Evolutionary conservation across 2,329 filamentous ascomycete species (phyloP).

Genomic region (Ascochyta clinopodiicola): DNA sequence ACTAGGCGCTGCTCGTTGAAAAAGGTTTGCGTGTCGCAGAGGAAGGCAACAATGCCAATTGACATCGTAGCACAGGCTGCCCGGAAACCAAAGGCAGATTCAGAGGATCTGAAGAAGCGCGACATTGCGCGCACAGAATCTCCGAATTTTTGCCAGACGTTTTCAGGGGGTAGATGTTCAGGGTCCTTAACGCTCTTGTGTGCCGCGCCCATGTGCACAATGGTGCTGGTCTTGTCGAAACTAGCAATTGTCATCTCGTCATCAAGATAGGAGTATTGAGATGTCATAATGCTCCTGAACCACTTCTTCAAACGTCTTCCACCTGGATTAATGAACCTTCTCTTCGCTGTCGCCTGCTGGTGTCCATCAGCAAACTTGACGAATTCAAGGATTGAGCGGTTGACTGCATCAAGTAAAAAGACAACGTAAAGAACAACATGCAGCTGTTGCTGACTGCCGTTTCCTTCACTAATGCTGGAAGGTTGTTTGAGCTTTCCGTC

Average conservation of each 20-base stretch:
- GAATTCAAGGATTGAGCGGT: constrained; percentile 67
- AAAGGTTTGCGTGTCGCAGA: constrained; percentile 69
- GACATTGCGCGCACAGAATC: constrained; percentile 65
- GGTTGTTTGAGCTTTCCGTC: constrained; percentile 44
- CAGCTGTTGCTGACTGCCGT: constrained; percentile 68
- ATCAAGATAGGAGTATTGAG: constrained; percentile 60
- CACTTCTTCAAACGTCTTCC: constrained; percentile 70
- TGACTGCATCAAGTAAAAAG: constrained; percentile 67
- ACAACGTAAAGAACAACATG: constrained; percentile 75
- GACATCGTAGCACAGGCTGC: constrained; percentile 76
- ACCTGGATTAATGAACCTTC: constrained; percentile 69
- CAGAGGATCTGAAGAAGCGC: constrained; percentile 66
- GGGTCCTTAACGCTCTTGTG: constrained; percentile 75
- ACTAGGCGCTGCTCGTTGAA: constrained; percentile 75
- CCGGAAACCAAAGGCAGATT: constrained; percentile 74
- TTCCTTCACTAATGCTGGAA: constrained; percentile 38
- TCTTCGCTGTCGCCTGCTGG: constrained; percentile 69
- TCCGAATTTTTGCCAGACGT: constrained; percentile 66
- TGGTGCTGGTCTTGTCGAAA: constrained; percentile 56
- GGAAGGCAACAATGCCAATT: constrained; percentile 70
- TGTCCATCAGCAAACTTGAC: constrained; percentile 69
- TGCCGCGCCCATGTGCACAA: constrained; percentile 69
- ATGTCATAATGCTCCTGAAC: constrained; percentile 61
- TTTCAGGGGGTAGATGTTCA: constrained; percentile 73
- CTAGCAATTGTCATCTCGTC: constrained; percentile 62